These are phyloP conservation scores for Bipolaris sorokiniana DNA, from an alignment of 2,329 filamentous ascomycete genomes.

Conservation along the genomic window DNA sequence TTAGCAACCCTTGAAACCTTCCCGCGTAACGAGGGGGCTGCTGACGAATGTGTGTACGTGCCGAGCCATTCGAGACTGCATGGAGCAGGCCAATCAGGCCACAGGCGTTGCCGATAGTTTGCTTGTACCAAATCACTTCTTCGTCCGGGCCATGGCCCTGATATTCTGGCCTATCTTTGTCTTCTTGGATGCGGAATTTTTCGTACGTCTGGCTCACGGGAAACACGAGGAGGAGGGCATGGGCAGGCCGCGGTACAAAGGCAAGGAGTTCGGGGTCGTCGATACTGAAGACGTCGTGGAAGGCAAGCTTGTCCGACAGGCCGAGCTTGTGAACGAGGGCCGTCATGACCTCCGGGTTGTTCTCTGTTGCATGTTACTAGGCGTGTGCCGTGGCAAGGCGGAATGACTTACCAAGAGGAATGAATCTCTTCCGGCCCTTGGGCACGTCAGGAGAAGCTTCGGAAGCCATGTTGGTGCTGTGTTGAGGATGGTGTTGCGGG, in stretches of 20 bases:
- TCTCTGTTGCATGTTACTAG: slow-evolving; percentile 54
- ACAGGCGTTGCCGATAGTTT: slow-evolving; percentile 95
- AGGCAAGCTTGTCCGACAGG: slow-evolving; percentile 74
- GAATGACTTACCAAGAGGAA: slow-evolving; percentile 44
- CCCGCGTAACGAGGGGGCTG: background rate
- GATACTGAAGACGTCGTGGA: slow-evolving; percentile 93
- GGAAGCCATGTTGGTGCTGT: slow-evolving; percentile 33
- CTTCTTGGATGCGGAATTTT: slow-evolving; percentile 74
- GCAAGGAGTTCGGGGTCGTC: slow-evolving; percentile 82
- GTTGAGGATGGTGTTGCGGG: slow-evolving; percentile 20
- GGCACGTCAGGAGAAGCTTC: slow-evolving; percentile 41
- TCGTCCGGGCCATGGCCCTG: slow-evolving; percentile 69
- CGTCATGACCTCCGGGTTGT: slow-evolving; percentile 92
- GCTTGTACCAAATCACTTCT: slow-evolving; percentile 90
- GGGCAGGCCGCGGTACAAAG: slow-evolving; percentile 85
- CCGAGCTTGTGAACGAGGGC: slow-evolving; percentile 83
- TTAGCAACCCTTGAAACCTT: slow-evolving; percentile 21
- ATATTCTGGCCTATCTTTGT: slow-evolving; percentile 69
- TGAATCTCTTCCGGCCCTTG: slow-evolving; percentile 44
- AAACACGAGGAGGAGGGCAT: slow-evolving; percentile 90
- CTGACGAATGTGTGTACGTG: slow-evolving; percentile 54
- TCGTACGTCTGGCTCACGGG: slow-evolving; percentile 83
- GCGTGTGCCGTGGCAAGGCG: background rate
- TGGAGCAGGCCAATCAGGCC: slow-evolving; percentile 91
- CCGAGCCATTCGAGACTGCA: slow-evolving; percentile 78